Conservation (phyloP, 768 basidiomycete species). For the Hygrocybe punicea region DNA sequence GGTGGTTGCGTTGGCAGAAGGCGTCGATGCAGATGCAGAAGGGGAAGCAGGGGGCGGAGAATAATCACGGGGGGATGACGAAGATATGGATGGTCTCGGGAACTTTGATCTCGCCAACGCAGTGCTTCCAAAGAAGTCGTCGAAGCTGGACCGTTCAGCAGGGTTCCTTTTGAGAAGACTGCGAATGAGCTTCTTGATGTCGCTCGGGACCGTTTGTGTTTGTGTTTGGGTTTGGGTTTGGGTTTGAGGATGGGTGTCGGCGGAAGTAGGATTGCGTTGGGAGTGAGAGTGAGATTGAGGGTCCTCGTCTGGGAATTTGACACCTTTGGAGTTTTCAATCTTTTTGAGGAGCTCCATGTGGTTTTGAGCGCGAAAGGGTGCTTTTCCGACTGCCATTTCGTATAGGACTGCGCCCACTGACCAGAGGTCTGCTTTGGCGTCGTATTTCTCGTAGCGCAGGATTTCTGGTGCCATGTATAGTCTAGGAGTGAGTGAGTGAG, state of each 20-base stretch:
- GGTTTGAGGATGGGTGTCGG: too few relatives aligned
- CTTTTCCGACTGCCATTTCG: constrained; percentile 91
- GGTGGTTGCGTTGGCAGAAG: not conserved
- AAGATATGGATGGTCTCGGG: constrained; percentile 42
- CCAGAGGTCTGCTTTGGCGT: constrained; percentile 97
- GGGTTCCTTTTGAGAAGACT: constrained; percentile 81
- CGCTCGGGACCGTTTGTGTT: constrained; percentile 51
- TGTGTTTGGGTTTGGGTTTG: too few relatives aligned
- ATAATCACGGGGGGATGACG: constrained; percentile 21
- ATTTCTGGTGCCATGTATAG: constrained; percentile 99
- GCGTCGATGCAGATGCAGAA: not conserved
- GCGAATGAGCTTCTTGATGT: constrained; percentile 87
- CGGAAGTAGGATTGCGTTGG: not conserved
- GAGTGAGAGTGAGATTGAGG: constrained; percentile 35
- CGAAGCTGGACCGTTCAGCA: constrained; percentile 79
- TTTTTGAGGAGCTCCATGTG: constrained; percentile 92
- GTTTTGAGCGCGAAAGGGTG: constrained; percentile 93
- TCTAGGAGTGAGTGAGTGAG: constrained; percentile 36
- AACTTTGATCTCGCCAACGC: constrained; percentile 79
- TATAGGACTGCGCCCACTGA: constrained; percentile 95
- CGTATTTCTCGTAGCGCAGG: constrained; percentile 93
- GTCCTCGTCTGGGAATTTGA: constrained; percentile 94
- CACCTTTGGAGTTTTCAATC: constrained; percentile 87
- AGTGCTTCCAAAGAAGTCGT: constrained; percentile 85
- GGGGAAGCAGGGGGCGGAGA: not conserved